Evolutionary conservation across 495 filamentous ascomycete genomes (phyloP), one percentile per base, ranked within the genome.

Genomic region (Staphylotrichum longicolle): DNA sequence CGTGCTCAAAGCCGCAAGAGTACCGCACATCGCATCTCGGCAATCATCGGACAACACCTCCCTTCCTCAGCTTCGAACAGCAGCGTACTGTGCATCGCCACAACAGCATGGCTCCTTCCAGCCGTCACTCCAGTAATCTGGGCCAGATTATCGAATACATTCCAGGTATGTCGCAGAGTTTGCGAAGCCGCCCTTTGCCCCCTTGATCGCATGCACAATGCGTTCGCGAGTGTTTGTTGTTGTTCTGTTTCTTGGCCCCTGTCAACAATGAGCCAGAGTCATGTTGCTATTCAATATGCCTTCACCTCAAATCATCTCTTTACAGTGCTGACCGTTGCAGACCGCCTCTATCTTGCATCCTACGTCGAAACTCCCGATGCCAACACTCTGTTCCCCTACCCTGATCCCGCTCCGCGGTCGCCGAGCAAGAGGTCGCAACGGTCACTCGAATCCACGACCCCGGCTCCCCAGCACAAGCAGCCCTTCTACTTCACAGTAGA

Each of bases 401-500:
- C 87, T 30, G 72, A 82, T 12, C 78, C 84, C 12, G 78, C 83
- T 15, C 69, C 69, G 63, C 75, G 77, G 4, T 78, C 82, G 39
- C 92, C 92, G 7, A 84, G 76, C 70, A 98, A 96, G 78, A 85
- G 89, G 40, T 88, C 86, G 7, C 83, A 86, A 55, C 82, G 86
- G 74, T 81, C 85, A 37, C 83, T 83, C 41, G 79, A 85, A 15
- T 78, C 78, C 5, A 72, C 83, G 0, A 72, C 70, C 1, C 68
- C 76, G 20, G 65, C 77, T 5, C 64, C 74, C 55, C 63, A 76
- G 70, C 67, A 75, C 41, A 71, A 73, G 48, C 70, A 86, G 55
- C 95, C 95, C 0, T 90, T 88, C 62, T 99, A 99, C 75, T 99
- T 99, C 75, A 92, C 92, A 4, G 85, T 98, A 60, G 95, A 99